Base-by-base conservation (phyloP, 2,329 filamentous ascomycete species). In the Sporothrix luriei region DNA sequence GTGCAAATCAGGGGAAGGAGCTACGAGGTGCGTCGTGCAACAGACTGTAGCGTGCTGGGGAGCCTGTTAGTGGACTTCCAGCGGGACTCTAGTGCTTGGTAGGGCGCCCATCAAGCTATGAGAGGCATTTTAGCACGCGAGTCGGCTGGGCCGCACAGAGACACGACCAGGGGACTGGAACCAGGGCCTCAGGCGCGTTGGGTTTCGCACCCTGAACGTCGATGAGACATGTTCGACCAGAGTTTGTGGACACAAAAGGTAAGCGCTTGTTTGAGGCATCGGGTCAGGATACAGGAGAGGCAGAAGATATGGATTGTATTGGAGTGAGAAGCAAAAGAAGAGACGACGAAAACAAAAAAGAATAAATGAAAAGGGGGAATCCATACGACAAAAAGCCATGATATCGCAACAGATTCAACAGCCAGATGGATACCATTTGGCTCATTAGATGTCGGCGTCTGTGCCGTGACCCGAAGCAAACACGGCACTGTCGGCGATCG, bases 161-260 rank as follows among this genome's bases (percentile, higher is more conserved):
- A 49, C 51, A 29, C 38, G 46, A 29, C 62, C 52, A 48, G 55
- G 55, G 64, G 64, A 33, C 38, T 51, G 33, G 62, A 77, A 70
- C 75, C 55, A 64, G 64, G 76, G 74, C 40, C 75, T 78, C 76
- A 78, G 75, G 77, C 77, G 76, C 72, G 70, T 71, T 73, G 73
- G 72, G 80, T 82, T 81, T 82, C 80, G 79, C 52, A 68, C 71
- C 57, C 66, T 70, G 77, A 73, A 74, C 76, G 73, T 69, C 76
- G 79, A 78, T 80, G 79, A 81, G 67, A 72, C 71, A 55, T 54
- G 69, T 69, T 67, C 68, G 62, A 70, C 66, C 66, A 66, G 52
- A 64, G 64, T 46, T 66, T 68, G 14, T 68, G 64, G 38, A 49
- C 51, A 67, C 40, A 40, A 49, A 52, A 40, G 51, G 52, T 48